Evolutionary conservation across 1,284 basidiomycete species (phyloP), one percentile per base, ranked within the genome.

Genomic region (Bondarzewia mesenterica): DNA sequence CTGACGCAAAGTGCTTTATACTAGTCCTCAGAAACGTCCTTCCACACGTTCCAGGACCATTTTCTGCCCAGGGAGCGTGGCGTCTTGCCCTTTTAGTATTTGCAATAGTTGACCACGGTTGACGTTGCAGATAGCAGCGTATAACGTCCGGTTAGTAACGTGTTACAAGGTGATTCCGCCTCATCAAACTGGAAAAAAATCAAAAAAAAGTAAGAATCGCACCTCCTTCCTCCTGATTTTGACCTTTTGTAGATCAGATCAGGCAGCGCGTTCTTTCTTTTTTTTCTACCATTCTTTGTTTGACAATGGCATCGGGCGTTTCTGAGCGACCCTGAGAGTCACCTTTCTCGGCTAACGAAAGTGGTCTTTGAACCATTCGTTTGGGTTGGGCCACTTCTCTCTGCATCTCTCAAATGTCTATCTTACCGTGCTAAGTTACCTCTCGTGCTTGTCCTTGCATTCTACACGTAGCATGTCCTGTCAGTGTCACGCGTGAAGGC

Each of bases 391-490:
- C 39, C 42, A 29, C 46, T 35, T 40, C 42, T 41, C 29, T 44
- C 18, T 37, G 35, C 39, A 29, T n/a, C 29, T 32, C 29, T n/a
- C 47, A 26, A 35, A 54, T 54, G 52, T 50, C 52, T 46, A 43
- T 40, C 36, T 22, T 46, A 42, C 37, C 39, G 38, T 37, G 41
- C 46, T 53, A 42, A 48, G 36, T 22, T 29, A 29, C 41, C 23
- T 29, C 26, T 44, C 25, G 18, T 43, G 35, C 43, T 2, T 43
- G 20, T 43, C 42, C 44, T 45, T 46, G 49, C 48, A 53, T 52
- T 45, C 50, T 51, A 49, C 50, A 49, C 58, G 52, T 55, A 53
- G 50, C 50, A 49, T 55, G 52, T 52, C 52, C 50, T 50, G 46
- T 50, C 47, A 50, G 51, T 51, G 49, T 49, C 52, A 41, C 39